A percentile compares a stretch with the other conserved stretches of the same genome.
phyloP scores from a whole-genome alignment of 805 yeast species.

The Wickerhamomyces queroliae region DNA sequence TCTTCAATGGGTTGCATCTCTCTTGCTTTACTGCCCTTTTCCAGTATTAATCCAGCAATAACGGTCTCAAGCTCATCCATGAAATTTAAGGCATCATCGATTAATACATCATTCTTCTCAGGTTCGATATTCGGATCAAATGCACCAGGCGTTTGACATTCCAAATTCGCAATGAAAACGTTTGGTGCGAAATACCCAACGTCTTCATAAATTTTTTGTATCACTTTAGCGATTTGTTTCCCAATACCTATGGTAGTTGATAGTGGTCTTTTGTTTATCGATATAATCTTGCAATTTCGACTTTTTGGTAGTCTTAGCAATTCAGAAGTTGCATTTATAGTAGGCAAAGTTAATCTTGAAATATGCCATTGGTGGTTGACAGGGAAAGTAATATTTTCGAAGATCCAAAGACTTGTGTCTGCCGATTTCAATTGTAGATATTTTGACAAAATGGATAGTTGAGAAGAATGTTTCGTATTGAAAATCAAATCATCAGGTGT shows the following conservation, averaged over 20 bases:
- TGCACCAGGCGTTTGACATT: conserved; percentile 26
- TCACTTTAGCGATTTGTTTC: conserved; percentile 16
- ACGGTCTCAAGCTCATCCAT: background rate
- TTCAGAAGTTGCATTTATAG: background rate
- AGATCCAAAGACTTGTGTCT: background rate
- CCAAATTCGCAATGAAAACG: conserved; percentile 20
- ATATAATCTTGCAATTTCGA: conserved; percentile 16
- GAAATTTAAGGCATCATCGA: conserved; percentile 10
- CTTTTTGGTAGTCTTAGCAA: background rate
- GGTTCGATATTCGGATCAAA: conserved; percentile 39
- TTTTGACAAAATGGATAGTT: background rate
- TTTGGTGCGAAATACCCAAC: conserved; percentile 6
- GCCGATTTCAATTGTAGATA: background rate
- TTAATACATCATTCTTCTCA: conserved; percentile 32
- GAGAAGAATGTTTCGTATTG: background rate
- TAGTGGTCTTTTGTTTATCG: conserved; percentile 30
- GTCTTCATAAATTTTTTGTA: conserved; percentile 21
- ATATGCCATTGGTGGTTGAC: no score
- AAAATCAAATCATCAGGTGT: background rate
- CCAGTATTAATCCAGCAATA: background rate
- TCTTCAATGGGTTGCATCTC: background rate
- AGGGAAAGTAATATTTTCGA: background rate
- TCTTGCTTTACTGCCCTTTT: background rate
- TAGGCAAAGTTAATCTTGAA: no score
- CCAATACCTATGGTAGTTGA: conserved; percentile 26